These are phyloP conservation scores for Coffea canephora DNA, from an alignment of 257 asterid genomes.

Conservation along the genomic window DNA sequence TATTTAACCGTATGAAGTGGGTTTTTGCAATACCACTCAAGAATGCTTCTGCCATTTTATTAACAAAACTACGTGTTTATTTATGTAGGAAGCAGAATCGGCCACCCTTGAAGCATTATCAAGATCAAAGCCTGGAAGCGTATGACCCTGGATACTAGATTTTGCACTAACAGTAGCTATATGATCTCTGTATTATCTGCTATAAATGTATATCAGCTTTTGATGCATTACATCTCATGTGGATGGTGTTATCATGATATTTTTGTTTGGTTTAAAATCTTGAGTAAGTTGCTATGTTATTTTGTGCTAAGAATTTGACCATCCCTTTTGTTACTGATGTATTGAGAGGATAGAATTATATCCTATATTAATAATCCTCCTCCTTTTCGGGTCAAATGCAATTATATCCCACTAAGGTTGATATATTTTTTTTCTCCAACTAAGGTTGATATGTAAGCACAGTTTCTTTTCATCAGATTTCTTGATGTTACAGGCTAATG, in stretches of 20 bases:
- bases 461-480: not conserved
- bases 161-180: not conserved
- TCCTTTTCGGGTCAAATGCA: too few species aligned
- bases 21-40: not conserved
- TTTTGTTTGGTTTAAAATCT: not conserved
- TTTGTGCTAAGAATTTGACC: not conserved
- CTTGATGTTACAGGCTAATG: not conserved
- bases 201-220: not conserved
- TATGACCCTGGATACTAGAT: slow-evolving; percentile 34
- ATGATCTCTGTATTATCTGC: slow-evolving; percentile 5
- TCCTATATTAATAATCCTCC: not conserved
- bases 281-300: not conserved
- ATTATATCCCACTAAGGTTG: too few species aligned
- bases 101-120: slow-evolving; percentile 96
- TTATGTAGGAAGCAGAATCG: slow-evolving; percentile 85
- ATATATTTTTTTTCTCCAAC: not conserved
- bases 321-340: not conserved
- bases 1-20: not conserved
- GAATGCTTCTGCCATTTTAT: not conserved
- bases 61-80: slow-evolving; percentile 9
- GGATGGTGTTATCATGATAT: not conserved
- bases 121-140: slow-evolving; percentile 83
- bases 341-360: not conserved
- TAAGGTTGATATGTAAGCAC: not conserved
- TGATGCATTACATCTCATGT: not conserved